Conservation (phyloP, 441 rosid species). For the Gossypium davidsonii region DNA sequence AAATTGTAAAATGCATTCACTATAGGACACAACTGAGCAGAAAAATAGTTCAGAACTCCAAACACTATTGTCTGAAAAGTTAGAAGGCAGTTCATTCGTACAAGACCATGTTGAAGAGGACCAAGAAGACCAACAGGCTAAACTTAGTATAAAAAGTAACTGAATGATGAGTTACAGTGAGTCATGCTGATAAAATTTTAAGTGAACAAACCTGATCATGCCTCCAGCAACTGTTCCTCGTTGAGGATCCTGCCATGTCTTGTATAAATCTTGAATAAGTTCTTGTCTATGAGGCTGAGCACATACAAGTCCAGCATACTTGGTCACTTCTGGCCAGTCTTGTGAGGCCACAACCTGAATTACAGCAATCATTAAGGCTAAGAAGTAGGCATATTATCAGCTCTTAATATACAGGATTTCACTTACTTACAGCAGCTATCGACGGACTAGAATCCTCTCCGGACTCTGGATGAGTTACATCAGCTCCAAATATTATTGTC, state of each 20-base stretch:
- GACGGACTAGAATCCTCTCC: conserved; percentile 40
- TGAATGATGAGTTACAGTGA: not conserved
- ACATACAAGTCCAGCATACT: conserved; percentile 28
- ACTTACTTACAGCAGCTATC: conserved; percentile 33
- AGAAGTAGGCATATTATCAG: not conserved
- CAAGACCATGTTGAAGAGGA: not conserved
- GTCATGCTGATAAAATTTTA: not conserved
- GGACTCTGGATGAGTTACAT: conserved; percentile 37
- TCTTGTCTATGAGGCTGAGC: conserved; percentile 39
- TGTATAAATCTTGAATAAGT: conserved; percentile 33
- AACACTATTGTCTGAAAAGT: not conserved
- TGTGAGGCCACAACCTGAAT: conserved; percentile 35
- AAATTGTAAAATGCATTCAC: not conserved
- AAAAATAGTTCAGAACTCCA: not conserved
- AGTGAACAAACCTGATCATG: conserved; percentile 29
- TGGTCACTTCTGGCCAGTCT: conserved; percentile 37
- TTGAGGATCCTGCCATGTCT: conserved; percentile 31
- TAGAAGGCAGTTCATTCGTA: not conserved
- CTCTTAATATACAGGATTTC: not conserved
- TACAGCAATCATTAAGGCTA: not conserved
- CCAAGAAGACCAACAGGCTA: conserved; percentile 1
- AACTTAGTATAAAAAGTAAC: not conserved
- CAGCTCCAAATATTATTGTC: conserved; percentile 41
- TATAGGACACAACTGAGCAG: not conserved
- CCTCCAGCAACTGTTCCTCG: conserved; percentile 31